Evolutionary conservation across 495 filamentous ascomycete genomes (phyloP), one percentile per base, ranked within the genome.

Genomic region (Neurospora sp.): DNA sequence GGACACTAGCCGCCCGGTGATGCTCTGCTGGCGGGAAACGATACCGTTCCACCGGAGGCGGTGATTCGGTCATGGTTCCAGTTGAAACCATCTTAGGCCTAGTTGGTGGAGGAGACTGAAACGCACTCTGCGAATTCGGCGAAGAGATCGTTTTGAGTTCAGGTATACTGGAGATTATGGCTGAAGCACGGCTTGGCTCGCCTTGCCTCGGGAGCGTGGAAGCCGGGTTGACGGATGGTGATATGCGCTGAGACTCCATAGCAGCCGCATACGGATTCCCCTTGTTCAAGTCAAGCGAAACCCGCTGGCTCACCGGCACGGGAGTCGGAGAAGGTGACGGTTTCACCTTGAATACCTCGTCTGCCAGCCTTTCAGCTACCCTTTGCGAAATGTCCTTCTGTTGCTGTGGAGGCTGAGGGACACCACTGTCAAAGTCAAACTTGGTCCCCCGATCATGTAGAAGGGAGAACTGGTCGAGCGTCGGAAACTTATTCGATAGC

Each of bases 391-490:
- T 84, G 74, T 90, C 89, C 42, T 87, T 89, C 71, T 86, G 83
- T 44, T 87, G 81, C 16, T 81, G 81, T 14, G 86, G 71, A 76
- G 40, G 85, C 48, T 83, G 78, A 20, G 87, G 79, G 7, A 80
- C 76, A 41, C 84, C 86, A 27, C 85, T 84, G 74, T 91, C 89
- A 79, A 98, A 98, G n/a, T 96, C 91, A 79, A 97, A 98, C 72
- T 94, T 96, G 70, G 88, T 85, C 14, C 93, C 92, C 48, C 91
- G 89, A 76, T 97, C 94, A 75, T 97, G 93, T 54, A 97, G 84
- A 48, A 98, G 86, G 35, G 94, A 89, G 79, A 99, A 99, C 75
- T 98, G 93, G 74, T 99, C 95, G 39, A 99, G 85, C 11, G 93
- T 93, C 4, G 96, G 96, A 76, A 98, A 99, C 70, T 92, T 88